Conservation (phyloP, 2,329 filamentous ascomycete genomes). For the Colletotrichum limetticola region DNA sequence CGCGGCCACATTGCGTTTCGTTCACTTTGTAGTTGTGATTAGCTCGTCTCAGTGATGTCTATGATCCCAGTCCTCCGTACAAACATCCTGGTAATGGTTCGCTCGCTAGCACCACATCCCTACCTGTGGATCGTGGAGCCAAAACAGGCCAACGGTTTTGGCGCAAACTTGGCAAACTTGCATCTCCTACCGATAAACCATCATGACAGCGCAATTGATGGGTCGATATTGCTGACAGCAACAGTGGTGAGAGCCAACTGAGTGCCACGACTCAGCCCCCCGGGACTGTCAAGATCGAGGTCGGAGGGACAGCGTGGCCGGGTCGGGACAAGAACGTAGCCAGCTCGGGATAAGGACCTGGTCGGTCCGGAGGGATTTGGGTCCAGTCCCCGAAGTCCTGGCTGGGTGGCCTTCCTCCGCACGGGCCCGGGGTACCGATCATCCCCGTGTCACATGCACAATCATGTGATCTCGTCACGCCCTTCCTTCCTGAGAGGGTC, state of each 20-base stretch:
- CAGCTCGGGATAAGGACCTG: neutral
- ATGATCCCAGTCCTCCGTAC: neutral
- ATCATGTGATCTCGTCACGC: slow-evolving; percentile 31
- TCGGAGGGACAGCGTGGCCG: neutral
- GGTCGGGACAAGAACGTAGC: neutral
- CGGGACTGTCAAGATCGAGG: neutral
- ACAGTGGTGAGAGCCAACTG: neutral
- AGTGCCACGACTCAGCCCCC: neutral
- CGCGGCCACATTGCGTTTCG: neutral
- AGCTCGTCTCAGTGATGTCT: neutral
- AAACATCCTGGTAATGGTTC: neutral
- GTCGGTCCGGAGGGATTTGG: neutral
- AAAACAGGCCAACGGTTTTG: too few relatives aligned
- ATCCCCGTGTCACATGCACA: neutral
- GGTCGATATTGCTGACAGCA: neutral
- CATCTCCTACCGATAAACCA: too few relatives aligned
- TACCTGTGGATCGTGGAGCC: neutral
- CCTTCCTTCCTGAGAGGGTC: neutral
- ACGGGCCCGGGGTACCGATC: neutral
- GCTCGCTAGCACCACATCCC: neutral
- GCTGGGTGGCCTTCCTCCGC: neutral
- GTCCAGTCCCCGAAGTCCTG: neutral
- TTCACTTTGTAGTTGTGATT: neutral
- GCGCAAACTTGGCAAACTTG: too few relatives aligned
- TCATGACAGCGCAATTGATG: neutral